A percentile compares a stretch with the other conserved stretches of the same genome.
Evolutionary conservation across 805 yeast species (phyloP).

Genomic region (Dipodascus geniculatus): DNA sequence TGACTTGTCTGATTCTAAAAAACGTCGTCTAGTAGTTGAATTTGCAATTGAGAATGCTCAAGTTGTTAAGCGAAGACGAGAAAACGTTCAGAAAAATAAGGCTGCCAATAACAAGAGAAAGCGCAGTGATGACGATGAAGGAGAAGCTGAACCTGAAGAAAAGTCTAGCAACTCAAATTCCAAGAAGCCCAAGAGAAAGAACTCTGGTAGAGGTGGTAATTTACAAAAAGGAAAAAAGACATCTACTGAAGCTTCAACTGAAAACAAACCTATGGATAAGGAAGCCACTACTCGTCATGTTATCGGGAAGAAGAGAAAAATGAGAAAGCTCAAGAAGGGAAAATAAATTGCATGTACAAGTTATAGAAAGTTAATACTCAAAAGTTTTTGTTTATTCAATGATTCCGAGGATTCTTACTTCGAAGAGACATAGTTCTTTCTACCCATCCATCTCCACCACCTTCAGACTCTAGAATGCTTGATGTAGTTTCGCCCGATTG

Average conservation of each 20-base stretch:
- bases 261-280: conserved; percentile 2
- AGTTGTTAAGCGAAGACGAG: conserved; percentile 83
- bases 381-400: conserved; percentile 25
- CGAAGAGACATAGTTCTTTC: conserved; percentile 64
- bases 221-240: neutral
- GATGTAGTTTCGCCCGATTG: conserved; percentile 22
- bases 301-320: conserved; percentile 26
- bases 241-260: neutral
- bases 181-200: neutral
- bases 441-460: conserved; percentile 89
- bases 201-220: neutral
- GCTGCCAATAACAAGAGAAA: conserved; percentile 15
- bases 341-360: neutral
- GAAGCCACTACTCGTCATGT: conserved; percentile 13
- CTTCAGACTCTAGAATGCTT: conserved; percentile 61
- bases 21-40: conserved; percentile 79
- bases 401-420: conserved; percentile 61
- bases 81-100: conserved; percentile 23
- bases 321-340: conserved; percentile 13
- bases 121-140: conserved; percentile 17
- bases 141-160: conserved; percentile 11
- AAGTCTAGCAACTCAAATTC: neutral
- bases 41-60: conserved; percentile 94
- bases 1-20: conserved; percentile 27
- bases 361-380: conserved; percentile 1